Evolutionary conservation across 306 rosid genomes (phyloP), one percentile per base, ranked within the genome.

Genomic region (Arachis hypogaea): DNA sequence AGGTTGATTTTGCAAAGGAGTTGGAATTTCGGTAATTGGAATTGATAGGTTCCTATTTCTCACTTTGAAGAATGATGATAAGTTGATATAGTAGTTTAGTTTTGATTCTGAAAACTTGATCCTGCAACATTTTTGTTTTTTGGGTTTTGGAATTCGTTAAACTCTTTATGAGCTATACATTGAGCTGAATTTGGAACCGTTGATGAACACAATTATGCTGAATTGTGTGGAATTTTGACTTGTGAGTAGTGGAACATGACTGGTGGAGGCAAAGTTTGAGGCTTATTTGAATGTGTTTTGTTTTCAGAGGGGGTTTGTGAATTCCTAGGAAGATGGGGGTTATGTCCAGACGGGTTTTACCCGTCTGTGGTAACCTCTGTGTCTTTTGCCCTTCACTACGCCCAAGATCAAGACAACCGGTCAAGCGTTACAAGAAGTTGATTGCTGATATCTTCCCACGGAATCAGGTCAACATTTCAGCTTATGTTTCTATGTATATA

Each of bases 301-400:
- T 0, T 74, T 84, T 71, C 82, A 77, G 88, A 58, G 43, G 73
- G 81, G 81, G 66, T 76, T 72, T 82, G 79, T 82, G 71, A 63
- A 79, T 85, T 54, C 73, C 28, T 38, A 10, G 43, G 77, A 77
- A 65, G 78, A 93, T 94, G 99, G 99, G 99, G 99, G 99, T 94
- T 85, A 86, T 94, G 93, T 94, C 99, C 66, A 85, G 99, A 92
- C 99, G 96, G 90, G 92, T 92, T 33, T 84, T 94, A 9, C 99
- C 99, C 55, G 97, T 85, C 93, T 94, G 99, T 68, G 92, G 97
- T 77, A 92, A 81, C 96, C 93, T 94, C 93, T 94, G 99, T 86
- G 88, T 87, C 79, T 84, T 87, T 73, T 94, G 99, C 81, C 99
- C 99, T 78, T 87, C 99, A 7, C 78, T 94, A 85, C 88, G 99